Conservation (phyloP, 306 rosid genomes). For the Medicago truncatula region MtrunA17r5.0-ANR NC_053045.1:52151501-52152000, state of each 20-base stretch:
- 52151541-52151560: conserved; percentile 7
- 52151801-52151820: conserved; percentile 38
- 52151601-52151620: background rate
- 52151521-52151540: background rate
- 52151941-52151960: conserved; percentile 94
- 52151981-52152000: conserved; percentile 82
- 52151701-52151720: conserved; percentile 90
- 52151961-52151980: conserved; percentile 93
- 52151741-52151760: conserved; percentile 98
- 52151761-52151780: conserved; percentile 96
- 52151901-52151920: conserved; percentile 87
- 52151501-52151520: background rate
- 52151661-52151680: background rate
- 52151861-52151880: conserved; percentile 85
- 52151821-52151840: conserved; percentile 23
- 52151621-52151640: background rate
- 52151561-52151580: background rate
- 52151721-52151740: conserved; percentile 98
- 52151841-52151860: conserved; percentile 18
- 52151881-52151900: conserved; percentile 76
- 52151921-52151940: conserved; percentile 88
- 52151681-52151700: conserved; percentile 82
- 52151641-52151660: background rate
- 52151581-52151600: background rate
- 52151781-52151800: conserved; percentile 72